These are phyloP conservation scores for Mucor mucedo DNA, from an alignment of 371 early-diverging fungal genomes.

Conservation along the genomic window DNA sequence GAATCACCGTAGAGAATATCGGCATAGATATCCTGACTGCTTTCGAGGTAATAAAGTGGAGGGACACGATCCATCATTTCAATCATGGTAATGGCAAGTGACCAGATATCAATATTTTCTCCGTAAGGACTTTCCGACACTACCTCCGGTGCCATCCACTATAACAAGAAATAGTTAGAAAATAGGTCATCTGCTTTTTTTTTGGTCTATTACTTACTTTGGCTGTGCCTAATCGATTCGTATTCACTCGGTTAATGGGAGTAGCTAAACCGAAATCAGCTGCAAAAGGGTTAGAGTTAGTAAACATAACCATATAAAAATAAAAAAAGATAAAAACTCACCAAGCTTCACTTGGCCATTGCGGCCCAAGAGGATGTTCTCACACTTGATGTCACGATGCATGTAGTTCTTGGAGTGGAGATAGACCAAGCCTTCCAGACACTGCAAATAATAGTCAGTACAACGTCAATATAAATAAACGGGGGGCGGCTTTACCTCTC, in stretches of 20 bases:
- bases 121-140: constrained; percentile 46
- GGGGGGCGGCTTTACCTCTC: constrained; percentile 31
- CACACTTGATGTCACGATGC: constrained; percentile 61
- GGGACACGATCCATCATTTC: constrained; percentile 64
- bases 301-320: constrained; percentile 2
- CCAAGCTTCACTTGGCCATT: constrained; percentile 57
- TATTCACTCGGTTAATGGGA: constrained; percentile 40
- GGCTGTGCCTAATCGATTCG: constrained; percentile 48
- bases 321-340: constrained; percentile 18
- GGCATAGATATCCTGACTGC: constrained; percentile 47
- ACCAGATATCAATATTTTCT: constrained; percentile 58
- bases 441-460: constrained; percentile 16
- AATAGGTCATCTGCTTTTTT: neutral
- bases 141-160: constrained; percentile 64
- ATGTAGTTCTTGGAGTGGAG: constrained; percentile 55
- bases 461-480: neutral
- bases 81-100: constrained; percentile 54
- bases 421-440: constrained; percentile 51
- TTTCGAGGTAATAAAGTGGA: constrained; percentile 54
- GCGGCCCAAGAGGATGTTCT: constrained; percentile 50
- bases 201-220: constrained; percentile 32
- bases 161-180: constrained; percentile 1
- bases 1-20: constrained; percentile 51
- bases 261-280: constrained; percentile 59
- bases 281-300: constrained; percentile 8